phyloP scores from a whole-genome alignment of 352 stramenopile species.

The Globisporangium echinulatum region DNA sequence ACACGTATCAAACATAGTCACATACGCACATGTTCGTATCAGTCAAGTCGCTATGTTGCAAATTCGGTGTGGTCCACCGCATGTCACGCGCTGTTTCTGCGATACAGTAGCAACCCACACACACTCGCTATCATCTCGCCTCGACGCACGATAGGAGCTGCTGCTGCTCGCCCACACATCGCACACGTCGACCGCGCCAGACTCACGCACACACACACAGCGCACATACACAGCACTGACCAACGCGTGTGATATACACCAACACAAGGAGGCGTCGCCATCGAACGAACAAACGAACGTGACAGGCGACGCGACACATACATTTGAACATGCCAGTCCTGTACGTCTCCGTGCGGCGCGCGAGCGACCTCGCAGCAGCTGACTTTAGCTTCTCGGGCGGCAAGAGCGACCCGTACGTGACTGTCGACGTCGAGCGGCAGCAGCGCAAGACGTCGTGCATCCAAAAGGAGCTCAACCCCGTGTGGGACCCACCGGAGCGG shows the following conservation, averaged over 20 bases:
- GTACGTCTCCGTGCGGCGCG: slow-evolving; percentile 37
- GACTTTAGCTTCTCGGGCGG: slow-evolving; percentile 49
- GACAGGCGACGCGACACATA: background rate
- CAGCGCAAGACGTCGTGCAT: slow-evolving; percentile 53
- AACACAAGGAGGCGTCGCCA: background rate
- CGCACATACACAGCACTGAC: background rate
- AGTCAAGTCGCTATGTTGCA: too few relatives aligned
- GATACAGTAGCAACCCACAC: too few relatives aligned
- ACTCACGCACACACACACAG: background rate
- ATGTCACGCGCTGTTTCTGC: too few relatives aligned
- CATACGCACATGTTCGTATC: too few relatives aligned
- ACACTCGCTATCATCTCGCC: too few relatives aligned
- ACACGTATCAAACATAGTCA: too few relatives aligned
- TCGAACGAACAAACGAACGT: background rate
- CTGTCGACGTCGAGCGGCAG: slow-evolving; percentile 40
- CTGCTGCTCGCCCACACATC: too few relatives aligned
- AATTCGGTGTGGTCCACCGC: too few relatives aligned
- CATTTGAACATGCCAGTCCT: slow-evolving; percentile 36
- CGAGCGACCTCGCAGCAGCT: slow-evolving; percentile 46
- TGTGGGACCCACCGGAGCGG: slow-evolving; percentile 49
- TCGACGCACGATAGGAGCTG: too few relatives aligned
- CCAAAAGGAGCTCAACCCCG: slow-evolving; percentile 59
- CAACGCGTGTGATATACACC: background rate
- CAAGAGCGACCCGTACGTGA: slow-evolving; percentile 75
- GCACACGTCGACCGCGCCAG: too few relatives aligned